Evolutionary conservation across 2,329 filamentous ascomycete genomes (phyloP), one percentile per base, ranked within the genome.

Genomic region (Hymenoscyphus repandus): DNA sequence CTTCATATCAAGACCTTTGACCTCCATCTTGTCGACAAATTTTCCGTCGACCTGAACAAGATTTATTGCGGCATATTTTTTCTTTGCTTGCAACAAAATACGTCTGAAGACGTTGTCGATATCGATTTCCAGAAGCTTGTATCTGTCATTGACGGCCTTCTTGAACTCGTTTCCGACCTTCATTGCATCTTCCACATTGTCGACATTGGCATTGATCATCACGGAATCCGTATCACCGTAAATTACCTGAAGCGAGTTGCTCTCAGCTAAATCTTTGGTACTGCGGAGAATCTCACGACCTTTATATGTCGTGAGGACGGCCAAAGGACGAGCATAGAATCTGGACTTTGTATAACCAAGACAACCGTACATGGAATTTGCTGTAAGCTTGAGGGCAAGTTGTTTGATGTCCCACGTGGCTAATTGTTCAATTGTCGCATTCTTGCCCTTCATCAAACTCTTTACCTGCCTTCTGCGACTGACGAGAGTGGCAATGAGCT

Each of bases 301-400:
- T 69, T 99, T 97, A 74, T 85, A 95, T 0, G 93, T 99, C 2
- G 91, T 97, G 67, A 99, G 85, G 71, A 97, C 90, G 51, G 93
- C 93, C 43, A 99, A 77, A 10, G 93, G 93, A 50, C 93, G 84
- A 52, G 93, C 93, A 64, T 99, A 99, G 74, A 99, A 99, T 45
- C 93, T 88, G 51, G 93, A 97, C 67, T 91, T 95, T 11, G 89
- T 92, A 68, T 96, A 99, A 61, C 93, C 93, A 69, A 99, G 74
- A 78, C 93, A 99, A 61, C 93, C 93, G 69, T 99, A 99, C 95
- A 99, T 99, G 59, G 92, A 97, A 73, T 99, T 99, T 65, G 93
- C 93, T 39, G 95, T 99, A 47, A 99, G 81, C 72, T 99, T 99
- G 64, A 99, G 73, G 27, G 93, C 95, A 68, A 96, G 77, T 70